phyloP scores from a whole-genome alignment of 805 yeast species.

The Wickerhamiella qilinensis region DNA sequence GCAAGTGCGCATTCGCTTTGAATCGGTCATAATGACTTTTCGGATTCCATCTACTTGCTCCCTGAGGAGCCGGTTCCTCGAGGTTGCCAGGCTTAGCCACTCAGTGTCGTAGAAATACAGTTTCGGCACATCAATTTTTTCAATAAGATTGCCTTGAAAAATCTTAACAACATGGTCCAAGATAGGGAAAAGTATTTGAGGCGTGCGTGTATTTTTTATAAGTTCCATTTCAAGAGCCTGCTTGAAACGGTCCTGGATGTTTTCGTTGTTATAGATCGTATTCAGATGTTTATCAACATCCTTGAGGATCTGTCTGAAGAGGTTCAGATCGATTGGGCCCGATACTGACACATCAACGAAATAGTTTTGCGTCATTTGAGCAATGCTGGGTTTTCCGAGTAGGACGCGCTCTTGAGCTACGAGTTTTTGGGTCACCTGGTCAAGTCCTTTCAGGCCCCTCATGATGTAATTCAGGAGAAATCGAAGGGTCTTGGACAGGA shows the following conservation, averaged over 20 bases:
- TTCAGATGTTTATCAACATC: slow-evolving; percentile 12
- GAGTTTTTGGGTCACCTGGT: slow-evolving; percentile 13
- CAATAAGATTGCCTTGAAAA: slow-evolving; percentile 28
- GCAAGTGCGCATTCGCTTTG: slow-evolving; percentile 29
- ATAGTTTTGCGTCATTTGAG: slow-evolving; percentile 16
- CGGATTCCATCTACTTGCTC: slow-evolving; percentile 22
- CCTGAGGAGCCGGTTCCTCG: background rate
- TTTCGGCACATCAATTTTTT: slow-evolving; percentile 34
- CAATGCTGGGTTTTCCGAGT: slow-evolving; percentile 12
- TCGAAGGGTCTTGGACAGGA: slow-evolving; percentile 23
- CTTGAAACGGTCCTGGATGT: slow-evolving; percentile 7
- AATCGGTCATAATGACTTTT: slow-evolving; percentile 24
- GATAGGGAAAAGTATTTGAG: slow-evolving; percentile 26
- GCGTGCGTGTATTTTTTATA: slow-evolving; percentile 35
- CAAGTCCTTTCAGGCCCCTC: slow-evolving; percentile 25
- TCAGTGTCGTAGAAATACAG: slow-evolving; percentile 47
- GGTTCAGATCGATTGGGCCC: slow-evolving; percentile 11
- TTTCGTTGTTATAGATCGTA: slow-evolving; percentile 9
- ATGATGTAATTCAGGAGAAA: slow-evolving; percentile 22
- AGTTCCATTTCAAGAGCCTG: slow-evolving; percentile 14
- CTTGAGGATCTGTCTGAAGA: slow-evolving; percentile 11
- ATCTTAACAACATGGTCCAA: slow-evolving; percentile 28
- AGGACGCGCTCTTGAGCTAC: slow-evolving; percentile 11
- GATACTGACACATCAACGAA: slow-evolving; percentile 17
- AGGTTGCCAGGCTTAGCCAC: slow-evolving; percentile 38